A percentile compares a stretch with the other conserved stretches of the same genome.
Conservation (phyloP, 257 asterid species). For the Petunia secreta region DNA sequence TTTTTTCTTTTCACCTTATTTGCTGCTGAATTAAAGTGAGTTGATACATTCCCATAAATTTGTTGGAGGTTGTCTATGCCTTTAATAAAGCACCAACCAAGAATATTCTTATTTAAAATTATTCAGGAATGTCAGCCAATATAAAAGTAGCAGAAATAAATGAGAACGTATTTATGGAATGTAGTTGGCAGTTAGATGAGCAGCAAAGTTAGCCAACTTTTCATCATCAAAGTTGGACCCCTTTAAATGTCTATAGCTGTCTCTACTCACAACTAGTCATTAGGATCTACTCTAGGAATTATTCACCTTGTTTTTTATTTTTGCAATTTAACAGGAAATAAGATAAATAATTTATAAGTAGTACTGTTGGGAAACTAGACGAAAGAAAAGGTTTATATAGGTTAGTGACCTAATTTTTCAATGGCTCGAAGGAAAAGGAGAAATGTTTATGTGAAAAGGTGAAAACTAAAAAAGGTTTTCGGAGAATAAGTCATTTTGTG, state of each 20-base stretch:
- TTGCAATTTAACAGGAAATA: not conserved
- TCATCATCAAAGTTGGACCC: slow-evolving; percentile 3
- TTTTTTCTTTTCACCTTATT: too few species aligned
- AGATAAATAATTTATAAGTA: not conserved
- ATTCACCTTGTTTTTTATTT: not conserved
- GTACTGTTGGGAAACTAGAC: not conserved
- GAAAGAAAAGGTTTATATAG: not conserved
- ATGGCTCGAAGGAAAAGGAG: too few species aligned
- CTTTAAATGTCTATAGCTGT: not conserved
- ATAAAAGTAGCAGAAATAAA: not conserved
- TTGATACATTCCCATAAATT: not conserved
- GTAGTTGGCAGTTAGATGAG: slow-evolving; percentile 24
- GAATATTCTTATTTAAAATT: not conserved
- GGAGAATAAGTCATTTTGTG: too few species aligned
- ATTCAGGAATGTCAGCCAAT: not conserved
- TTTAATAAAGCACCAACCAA: not conserved
- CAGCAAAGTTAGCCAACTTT: slow-evolving; percentile 9
- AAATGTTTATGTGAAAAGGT: too few species aligned
- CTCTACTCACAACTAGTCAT: too few species aligned
- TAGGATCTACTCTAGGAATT: not conserved
- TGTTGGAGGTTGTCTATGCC: not conserved
- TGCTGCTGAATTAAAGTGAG: not conserved
- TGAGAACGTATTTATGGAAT: slow-evolving; percentile 9
- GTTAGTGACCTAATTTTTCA: not conserved
- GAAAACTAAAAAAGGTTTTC: too few species aligned